phyloP scores from a whole-genome alignment of 2,329 filamentous ascomycete species.

The Aspergillus pseudoterreus region DNA sequence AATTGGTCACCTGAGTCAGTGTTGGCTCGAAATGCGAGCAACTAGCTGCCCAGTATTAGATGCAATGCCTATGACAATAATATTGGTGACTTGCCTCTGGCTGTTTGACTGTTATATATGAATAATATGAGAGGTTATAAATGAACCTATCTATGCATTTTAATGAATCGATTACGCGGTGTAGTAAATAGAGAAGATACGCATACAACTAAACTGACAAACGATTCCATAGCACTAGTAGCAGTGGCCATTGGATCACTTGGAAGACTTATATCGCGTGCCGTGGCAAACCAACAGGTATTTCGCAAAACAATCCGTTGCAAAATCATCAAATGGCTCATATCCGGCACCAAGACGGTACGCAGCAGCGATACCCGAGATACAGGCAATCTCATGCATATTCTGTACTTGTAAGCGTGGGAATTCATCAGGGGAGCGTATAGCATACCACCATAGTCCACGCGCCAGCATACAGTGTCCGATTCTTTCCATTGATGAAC shows the following conservation, averaged over 20 bases:
- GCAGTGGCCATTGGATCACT: too few species aligned
- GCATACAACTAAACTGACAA: too few species aligned
- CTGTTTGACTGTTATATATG: too few species aligned
- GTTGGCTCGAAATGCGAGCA: too few species aligned
- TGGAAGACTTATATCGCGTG: constrained; percentile 17
- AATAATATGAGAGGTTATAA: too few species aligned
- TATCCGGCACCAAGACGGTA: constrained; percentile 66
- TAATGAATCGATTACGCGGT: background rate
- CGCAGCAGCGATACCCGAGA: constrained; percentile 67
- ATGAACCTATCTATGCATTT: too few species aligned
- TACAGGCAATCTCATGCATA: constrained; percentile 66
- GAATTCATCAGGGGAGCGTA: background rate
- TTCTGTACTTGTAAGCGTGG: constrained; percentile 19
- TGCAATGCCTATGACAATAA: too few species aligned
- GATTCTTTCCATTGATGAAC: constrained; percentile 64
- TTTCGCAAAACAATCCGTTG: constrained; percentile 28
- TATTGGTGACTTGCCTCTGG: too few species aligned
- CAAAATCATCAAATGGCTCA: constrained; percentile 33
- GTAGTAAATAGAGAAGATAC: too few species aligned
- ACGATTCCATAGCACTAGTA: too few species aligned
- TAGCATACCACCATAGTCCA: constrained; percentile 65
- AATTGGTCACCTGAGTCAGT: too few species aligned
- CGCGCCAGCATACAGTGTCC: constrained; percentile 61
- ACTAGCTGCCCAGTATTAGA: too few species aligned
- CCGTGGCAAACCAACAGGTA: constrained; percentile 32